Base-by-base conservation (phyloP, 805 yeast species). In the Metschnikowia colocasiae region DNA sequence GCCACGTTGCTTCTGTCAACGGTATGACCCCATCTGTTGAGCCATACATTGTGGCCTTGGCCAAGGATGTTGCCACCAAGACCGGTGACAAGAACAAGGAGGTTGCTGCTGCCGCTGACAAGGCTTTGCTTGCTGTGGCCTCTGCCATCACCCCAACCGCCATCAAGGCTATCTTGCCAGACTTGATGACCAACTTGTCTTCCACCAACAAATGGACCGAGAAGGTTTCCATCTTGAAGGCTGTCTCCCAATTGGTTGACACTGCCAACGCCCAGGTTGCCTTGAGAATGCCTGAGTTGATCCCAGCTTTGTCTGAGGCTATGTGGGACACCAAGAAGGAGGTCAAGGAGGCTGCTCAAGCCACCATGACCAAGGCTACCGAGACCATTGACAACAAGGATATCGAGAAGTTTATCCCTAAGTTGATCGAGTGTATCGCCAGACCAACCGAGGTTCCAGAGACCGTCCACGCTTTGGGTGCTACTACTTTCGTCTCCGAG, bases 271-370 rank as follows among this genome's bases (percentile, higher is more conserved):
- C 76, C 63, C 99, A 91, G 81, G 79, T 94, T 61, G 96, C 99
- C 62, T 82, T 94, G 67, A 90, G 99, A 83, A 94, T 94, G 98
- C 96, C 98, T 67, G 98, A 94, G 81, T 83, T 94, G 73, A 92
- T 94, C 66, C 99, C 99, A 74, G 94, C 85, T 60, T 79, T 94
- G 65, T 94, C 99, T 63, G 99, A 94, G 81, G 89, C 97, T 65
- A 94, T 94, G 98, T 94, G 99, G 99, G 99, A 94, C 78, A 94
- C 99, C 76, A 94, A 94, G 85, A 80, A 81, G 76, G 98, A 94
- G 69, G 99, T 94, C 70, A 94, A 94, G 85, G 81, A 79, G 61
- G 96, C 95, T 71, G 98, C 99, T 58, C 87, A 94, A 62, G 84
- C 83, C 65, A 89, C 98, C 74, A 90, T 94, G 82, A 81, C 91